Evolutionary conservation across 1,139 yeast species (phyloP).

Genomic region (Suhomyces bribrorum): DNA sequence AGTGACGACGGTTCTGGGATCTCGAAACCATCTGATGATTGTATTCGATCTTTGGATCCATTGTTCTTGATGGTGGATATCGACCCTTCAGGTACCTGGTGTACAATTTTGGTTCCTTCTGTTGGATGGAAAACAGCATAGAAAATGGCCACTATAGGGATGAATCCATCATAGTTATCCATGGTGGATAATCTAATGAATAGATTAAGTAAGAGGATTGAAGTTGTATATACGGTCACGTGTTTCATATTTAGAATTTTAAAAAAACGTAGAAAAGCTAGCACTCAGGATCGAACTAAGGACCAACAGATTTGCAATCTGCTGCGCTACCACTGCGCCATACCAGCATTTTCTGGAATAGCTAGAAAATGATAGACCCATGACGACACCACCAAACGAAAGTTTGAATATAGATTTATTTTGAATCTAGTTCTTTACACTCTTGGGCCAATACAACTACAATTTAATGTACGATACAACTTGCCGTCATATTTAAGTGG

Average conservation of each 20-base stretch:
- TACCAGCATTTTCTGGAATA: constrained; percentile 38
- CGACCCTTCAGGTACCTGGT: constrained; percentile 80
- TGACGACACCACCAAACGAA: no score
- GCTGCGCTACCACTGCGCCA: constrained; percentile 61
- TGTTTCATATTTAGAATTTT: not conserved
- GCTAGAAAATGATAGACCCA: no score
- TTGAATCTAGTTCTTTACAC: no score
- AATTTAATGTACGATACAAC: no score
- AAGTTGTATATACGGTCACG: constrained; percentile 6
- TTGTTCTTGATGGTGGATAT: constrained; percentile 31
- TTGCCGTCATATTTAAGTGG: no score
- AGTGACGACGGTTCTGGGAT: constrained; percentile 31
- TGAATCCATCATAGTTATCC: constrained; percentile 60
- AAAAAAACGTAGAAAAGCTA: constrained; percentile 31
- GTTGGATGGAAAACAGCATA: constrained; percentile 94
- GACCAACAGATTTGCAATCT: constrained; percentile 59
- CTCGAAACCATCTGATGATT: not conserved
- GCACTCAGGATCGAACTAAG: constrained; percentile 53
- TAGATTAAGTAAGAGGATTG: no score
- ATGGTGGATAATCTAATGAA: constrained; percentile 16
- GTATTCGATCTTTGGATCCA: not conserved
- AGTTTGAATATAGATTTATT: constrained; percentile 2
- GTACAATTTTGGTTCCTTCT: constrained; percentile 91
- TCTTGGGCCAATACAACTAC: no score
- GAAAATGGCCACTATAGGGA: constrained; percentile 83